Conservation (phyloP, 495 filamentous ascomycete genomes). For the Penicillium arizonense region DNA sequence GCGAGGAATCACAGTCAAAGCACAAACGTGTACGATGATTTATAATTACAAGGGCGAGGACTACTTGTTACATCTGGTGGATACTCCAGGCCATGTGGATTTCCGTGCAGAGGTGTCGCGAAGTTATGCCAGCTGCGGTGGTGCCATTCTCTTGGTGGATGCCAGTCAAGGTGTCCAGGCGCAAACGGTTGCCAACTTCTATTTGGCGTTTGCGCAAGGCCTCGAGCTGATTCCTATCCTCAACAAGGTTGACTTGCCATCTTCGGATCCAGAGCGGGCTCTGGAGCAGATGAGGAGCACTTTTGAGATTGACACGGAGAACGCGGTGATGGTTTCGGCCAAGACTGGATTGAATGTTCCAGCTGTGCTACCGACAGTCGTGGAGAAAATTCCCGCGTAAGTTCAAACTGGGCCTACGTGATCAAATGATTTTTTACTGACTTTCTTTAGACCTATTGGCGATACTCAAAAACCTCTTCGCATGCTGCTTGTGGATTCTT, state of each 20-base stretch:
- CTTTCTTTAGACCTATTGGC: slow-evolving; percentile 58
- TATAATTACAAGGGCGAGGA: slow-evolving; percentile 83
- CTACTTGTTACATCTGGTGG: slow-evolving; percentile 91
- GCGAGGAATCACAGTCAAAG: slow-evolving; percentile 96
- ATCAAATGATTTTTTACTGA: slow-evolving; percentile 13
- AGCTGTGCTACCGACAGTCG: slow-evolving; percentile 74
- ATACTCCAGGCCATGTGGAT: slow-evolving; percentile 97
- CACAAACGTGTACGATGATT: slow-evolving; percentile 97
- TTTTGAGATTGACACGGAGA: slow-evolving; percentile 82
- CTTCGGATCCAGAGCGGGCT: slow-evolving; percentile 79
- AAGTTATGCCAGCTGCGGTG: slow-evolving; percentile 93
- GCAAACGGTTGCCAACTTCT: slow-evolving; percentile 97
- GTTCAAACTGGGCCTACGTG: slow-evolving; percentile 12
- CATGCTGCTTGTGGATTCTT: slow-evolving; percentile 91
- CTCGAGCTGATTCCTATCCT: slow-evolving; percentile 84
- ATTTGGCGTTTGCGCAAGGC: slow-evolving; percentile 90
- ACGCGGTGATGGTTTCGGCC: slow-evolving; percentile 83
- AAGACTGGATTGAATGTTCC: slow-evolving; percentile 90
- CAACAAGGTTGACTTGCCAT: slow-evolving; percentile 92
- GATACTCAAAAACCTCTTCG: slow-evolving; percentile 67
- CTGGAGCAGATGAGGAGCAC: slow-evolving; percentile 79
- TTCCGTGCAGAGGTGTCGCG: slow-evolving; percentile 94
- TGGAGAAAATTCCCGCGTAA: slow-evolving; percentile 76
- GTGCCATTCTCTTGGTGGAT: slow-evolving; percentile 89
- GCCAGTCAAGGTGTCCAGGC: slow-evolving; percentile 91